These are phyloP conservation scores for Kwoniella sp. DNA, from an alignment of 768 basidiomycete species.

Conservation along the genomic window DNA sequence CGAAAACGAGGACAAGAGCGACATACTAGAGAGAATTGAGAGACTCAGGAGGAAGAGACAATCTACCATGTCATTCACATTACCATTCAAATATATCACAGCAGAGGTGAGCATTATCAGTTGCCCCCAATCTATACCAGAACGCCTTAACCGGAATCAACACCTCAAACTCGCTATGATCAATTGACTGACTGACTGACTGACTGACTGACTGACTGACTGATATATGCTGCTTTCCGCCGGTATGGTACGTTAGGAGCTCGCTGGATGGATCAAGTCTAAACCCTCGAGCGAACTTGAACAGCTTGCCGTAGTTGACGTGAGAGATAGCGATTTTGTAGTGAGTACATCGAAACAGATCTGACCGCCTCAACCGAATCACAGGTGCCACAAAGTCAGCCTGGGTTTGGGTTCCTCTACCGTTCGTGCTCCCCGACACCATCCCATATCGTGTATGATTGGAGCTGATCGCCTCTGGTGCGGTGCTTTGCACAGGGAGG, in stretches of 20 bases:
- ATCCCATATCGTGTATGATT: too few relatives aligned
- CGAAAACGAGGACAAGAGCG: not conserved
- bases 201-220: not conserved
- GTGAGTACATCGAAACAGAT: too few relatives aligned
- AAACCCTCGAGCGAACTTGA: conserved; percentile 29
- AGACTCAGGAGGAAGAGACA: not conserved
- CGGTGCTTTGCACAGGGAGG: too few relatives aligned
- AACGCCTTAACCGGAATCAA: too few relatives aligned
- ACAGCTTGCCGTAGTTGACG: conserved; percentile 49
- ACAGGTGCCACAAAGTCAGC: too few relatives aligned
- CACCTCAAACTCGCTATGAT: too few relatives aligned
- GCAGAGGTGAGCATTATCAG: conserved; percentile 39
- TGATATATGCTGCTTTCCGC: too few relatives aligned
- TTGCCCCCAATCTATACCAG: too few relatives aligned
- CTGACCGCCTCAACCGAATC: too few relatives aligned
- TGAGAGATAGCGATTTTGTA: conserved; percentile 51
- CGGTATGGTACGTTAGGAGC: conserved; percentile 34
- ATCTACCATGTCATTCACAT: conserved; percentile 41
- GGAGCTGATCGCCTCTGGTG: too few relatives aligned
- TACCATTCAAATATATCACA: conserved; percentile 48
- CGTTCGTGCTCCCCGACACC: too few relatives aligned
- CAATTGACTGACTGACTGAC: not conserved
- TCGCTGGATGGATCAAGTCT: conserved; percentile 49
- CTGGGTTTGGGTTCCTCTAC: too few relatives aligned
- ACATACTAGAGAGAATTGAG: not conserved